phyloP scores from a whole-genome alignment of 176 grass and related monocot genomes.

The Ensete ventricosum region DNA sequence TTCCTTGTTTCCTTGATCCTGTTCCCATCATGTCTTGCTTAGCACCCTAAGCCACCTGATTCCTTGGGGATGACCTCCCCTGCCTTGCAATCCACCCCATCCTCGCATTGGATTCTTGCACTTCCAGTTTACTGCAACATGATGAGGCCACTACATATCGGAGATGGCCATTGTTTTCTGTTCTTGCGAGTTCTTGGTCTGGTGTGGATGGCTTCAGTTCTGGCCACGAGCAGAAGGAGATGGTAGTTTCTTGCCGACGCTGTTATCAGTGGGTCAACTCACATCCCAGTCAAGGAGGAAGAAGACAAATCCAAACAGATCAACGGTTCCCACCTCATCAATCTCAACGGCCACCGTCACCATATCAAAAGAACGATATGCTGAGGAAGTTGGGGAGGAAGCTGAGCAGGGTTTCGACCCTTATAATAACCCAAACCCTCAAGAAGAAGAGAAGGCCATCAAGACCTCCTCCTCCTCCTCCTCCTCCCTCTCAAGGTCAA shows the following conservation, averaged over 20 bases:
- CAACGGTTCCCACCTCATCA: neutral
- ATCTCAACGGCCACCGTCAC: neutral
- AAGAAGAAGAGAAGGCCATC: neutral
- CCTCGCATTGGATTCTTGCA: neutral
- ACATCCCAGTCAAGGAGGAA: too few relatives aligned
- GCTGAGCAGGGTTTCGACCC: neutral
- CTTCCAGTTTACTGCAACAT: too few relatives aligned
- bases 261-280: too few relatives aligned
- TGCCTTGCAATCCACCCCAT: neutral
- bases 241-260: too few relatives aligned
- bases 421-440: neutral
- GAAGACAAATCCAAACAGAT: too few relatives aligned
- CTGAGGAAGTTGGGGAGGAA: neutral
- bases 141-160: too few relatives aligned
- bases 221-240: too few relatives aligned
- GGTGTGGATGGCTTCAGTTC: too few relatives aligned
- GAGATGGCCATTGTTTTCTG: too few relatives aligned
- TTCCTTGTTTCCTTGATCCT: neutral
- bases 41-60: neutral
- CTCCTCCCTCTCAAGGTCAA: neutral
- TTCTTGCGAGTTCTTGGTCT: too few relatives aligned
- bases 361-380: neutral
- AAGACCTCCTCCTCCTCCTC: neutral
- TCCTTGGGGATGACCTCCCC: neutral
- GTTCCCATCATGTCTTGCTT: neutral